Base-by-base conservation (phyloP, 495 filamentous ascomycete species). In the Tuber aestivum region DNA sequence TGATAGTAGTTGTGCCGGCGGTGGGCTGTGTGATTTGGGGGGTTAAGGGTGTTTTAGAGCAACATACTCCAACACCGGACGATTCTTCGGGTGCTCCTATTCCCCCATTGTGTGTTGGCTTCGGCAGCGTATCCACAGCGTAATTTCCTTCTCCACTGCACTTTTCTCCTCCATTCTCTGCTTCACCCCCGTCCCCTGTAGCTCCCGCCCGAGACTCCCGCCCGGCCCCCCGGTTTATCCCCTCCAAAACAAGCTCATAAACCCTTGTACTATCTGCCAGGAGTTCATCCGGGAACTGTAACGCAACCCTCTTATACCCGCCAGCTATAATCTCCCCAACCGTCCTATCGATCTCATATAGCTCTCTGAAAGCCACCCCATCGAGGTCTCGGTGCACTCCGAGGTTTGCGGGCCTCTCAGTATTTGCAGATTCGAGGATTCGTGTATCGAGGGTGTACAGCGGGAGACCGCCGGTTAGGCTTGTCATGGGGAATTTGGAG, bases 251-350 rank as follows among this genome's bases (percentile, higher is more conserved):
- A 18, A 89, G 84, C 69, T 90, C 89, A 77, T 92, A 94, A 1
- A 98, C 93, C 75, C 91, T 86, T 18, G 93, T 92, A 16, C 92
- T 93, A 88, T 98, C 94, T 0, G 87, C 86, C 41, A 99, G 85
- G 91, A 98, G 94, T 20, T 89, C 87, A 85, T 99, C 95, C 18
- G 95, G 96, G 81, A 99, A 97, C 79, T 99, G 95, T 2, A 99
- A 86, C 14, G 93, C 95, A 70, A 98, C 89, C 61, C 92, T 88
- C 73, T 85, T 88, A 86, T 93, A 97, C 82, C 86, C 87, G 71
- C 90, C 90, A 70, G 88, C 83, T 41, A 86, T 85, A 41, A 99
- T 91, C 82, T 97, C 93, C 27, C 86, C 83, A 71, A 94, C 87
- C 0, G 95, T 97, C 73, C 91, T 88, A 76, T 91, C 86, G 75